phyloP scores from a whole-genome alignment of 2,329 filamentous ascomycete species.

The Dactylonectria estremocensis region DNA sequence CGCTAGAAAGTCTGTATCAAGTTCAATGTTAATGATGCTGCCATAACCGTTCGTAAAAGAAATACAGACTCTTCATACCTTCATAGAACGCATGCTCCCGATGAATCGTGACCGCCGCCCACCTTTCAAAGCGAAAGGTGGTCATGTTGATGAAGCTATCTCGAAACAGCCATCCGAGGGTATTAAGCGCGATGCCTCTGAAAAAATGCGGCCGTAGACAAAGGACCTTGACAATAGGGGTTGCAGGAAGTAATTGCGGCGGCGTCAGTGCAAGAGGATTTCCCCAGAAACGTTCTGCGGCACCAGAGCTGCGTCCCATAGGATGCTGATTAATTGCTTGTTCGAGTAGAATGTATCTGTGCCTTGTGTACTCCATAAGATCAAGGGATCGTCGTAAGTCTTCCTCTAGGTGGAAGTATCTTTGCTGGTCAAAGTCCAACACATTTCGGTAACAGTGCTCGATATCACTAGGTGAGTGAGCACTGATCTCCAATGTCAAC shows the following conservation, averaged over 20 bases:
- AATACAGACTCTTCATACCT: neutral
- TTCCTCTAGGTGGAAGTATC: slow-evolving; percentile 5
- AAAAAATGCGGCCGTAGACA: slow-evolving; percentile 14
- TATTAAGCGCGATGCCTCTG: slow-evolving; percentile 2
- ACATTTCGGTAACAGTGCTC: slow-evolving; percentile 2
- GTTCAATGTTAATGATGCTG: too few relatives aligned
- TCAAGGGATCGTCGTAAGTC: neutral
- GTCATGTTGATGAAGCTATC: slow-evolving; percentile 14
- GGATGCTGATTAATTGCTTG: too few relatives aligned
- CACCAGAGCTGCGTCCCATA: too few relatives aligned
- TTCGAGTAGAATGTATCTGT: too few relatives aligned
- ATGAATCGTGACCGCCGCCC: neutral
- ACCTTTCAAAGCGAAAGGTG: slow-evolving; percentile 25
- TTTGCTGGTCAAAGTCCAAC: neutral
- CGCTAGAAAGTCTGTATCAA: neutral
- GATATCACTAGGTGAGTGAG: slow-evolving; percentile 25
- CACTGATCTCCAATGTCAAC: slow-evolving; percentile 20
- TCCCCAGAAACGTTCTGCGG: slow-evolving; percentile 4
- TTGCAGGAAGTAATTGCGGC: slow-evolving; percentile 3
- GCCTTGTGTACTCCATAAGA: neutral
- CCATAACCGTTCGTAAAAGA: neutral
- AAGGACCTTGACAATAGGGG: slow-evolving; percentile 19
- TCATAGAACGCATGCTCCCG: slow-evolving; percentile 1
- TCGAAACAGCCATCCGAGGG: slow-evolving; percentile 21
- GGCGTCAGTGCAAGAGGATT: slow-evolving; percentile 13